Percentiles rank a stretch among this genome's conserved stretches.
These are phyloP conservation scores for Apiospora aurea DNA, from an alignment of 2,329 filamentous ascomycete species.

Conservation along the genomic window DNA sequence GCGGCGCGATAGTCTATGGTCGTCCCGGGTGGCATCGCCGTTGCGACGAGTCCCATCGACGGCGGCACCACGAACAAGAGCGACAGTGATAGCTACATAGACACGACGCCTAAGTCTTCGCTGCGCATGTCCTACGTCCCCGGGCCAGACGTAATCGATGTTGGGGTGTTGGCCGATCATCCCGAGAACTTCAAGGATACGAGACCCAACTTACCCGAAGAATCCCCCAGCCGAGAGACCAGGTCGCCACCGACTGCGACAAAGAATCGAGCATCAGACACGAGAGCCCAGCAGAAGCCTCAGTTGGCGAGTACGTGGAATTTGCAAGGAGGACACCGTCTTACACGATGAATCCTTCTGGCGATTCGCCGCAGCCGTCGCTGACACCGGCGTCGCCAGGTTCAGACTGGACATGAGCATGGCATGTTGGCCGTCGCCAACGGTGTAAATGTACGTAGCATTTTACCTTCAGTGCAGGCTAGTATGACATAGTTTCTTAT, in stretches of 20 bases:
- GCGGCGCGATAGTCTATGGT: not conserved
- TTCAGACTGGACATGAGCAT: not conserved
- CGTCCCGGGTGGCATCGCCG: not conserved
- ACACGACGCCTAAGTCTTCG: not conserved
- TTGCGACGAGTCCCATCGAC: not conserved
- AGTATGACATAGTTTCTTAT: not conserved
- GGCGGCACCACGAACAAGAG: not conserved
- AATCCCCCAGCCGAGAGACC: not conserved
- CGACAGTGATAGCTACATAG: not conserved
- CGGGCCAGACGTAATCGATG: not conserved
- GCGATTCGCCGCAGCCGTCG: not conserved
- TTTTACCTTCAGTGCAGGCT: no score
- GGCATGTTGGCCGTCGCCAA: not conserved
- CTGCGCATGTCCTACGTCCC: not conserved
- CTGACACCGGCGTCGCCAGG: not conserved
- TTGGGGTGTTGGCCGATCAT: not conserved
- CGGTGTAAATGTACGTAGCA: no score
- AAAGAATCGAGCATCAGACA: fast-evolving
- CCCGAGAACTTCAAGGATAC: not conserved
- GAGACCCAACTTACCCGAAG: not conserved
- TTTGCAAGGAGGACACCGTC: not conserved
- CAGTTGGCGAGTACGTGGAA: not conserved
- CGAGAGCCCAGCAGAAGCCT: not conserved
- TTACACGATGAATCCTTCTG: not conserved
- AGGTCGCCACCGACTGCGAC: not conserved